phyloP scores from a whole-genome alignment of 345 rosid species.

The Turnera subulata region DNA sequence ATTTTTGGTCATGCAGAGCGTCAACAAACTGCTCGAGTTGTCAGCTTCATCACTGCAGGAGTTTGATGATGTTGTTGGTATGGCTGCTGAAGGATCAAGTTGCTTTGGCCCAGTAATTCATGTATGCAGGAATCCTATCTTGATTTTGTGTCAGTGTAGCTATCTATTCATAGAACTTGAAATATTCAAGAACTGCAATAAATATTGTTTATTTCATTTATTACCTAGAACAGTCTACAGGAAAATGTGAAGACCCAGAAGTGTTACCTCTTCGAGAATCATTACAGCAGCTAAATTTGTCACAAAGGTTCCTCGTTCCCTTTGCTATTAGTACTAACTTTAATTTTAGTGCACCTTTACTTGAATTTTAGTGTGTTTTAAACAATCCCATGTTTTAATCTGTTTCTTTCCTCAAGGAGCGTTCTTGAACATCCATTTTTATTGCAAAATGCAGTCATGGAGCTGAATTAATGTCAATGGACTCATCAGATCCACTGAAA shows the following conservation, averaged over 20 bases:
- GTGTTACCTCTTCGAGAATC: constrained; percentile 8
- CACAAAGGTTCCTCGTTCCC: constrained; percentile 28
- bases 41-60: constrained; percentile 33
- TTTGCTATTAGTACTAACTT: background rate
- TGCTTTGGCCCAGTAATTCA: background rate
- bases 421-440: background rate
- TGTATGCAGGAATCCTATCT: background rate
- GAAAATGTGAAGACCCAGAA: constrained; percentile 19
- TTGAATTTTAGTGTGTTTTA: too few relatives aligned
- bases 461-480: constrained; percentile 15
- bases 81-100: constrained; percentile 29
- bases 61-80: constrained; percentile 31
- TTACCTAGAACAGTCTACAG: constrained; percentile 15
- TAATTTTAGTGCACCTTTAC: background rate
- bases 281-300: constrained; percentile 21
- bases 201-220: constrained; percentile 14
- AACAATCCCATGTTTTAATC: background rate
- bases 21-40: constrained; percentile 44
- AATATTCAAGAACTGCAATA: background rate
- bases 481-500: constrained; percentile 11
- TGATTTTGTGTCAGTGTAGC: background rate
- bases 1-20: constrained; percentile 32
- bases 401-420: constrained; percentile 1
- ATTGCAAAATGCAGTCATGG: constrained; percentile 31
- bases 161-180: background rate